Base-by-base conservation (phyloP, 2,329 filamentous ascomycete species). In the Phoma sp. region DNA sequence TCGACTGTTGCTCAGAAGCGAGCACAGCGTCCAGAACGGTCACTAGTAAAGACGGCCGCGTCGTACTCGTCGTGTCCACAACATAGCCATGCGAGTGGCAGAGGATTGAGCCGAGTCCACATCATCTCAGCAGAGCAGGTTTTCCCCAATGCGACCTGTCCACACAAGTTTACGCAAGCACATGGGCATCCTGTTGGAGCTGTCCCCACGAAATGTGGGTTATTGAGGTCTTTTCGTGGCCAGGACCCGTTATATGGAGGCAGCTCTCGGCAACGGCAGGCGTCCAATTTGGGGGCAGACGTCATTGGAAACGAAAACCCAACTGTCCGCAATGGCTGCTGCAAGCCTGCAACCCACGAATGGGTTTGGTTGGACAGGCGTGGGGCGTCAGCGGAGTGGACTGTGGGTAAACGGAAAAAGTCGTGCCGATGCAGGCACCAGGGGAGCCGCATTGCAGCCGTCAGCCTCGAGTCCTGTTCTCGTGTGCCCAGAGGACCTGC, bases 381-480 rank as follows among this genome's bases (percentile, higher is more conserved):
- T 62, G 60, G 55, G 58, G 46, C 60, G 27, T 18, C 32, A 54
- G 50, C 38, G 41, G 49, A 51, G 40, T 54, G 62, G 61, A 13
- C 27, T 29, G 27, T 29, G 27, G 59, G 53, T 53, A 52, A 27
- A 48, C 54, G 52, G 58, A 54, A 39, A 43, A 43, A 56, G 47
- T 52, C 42, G 41, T 38, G 54, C 56, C 58, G 61, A 64, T 48
- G 56, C 52, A 65, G 57, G 52, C 54, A 57, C 56, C 42, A 52
- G 47, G 58, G 41, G 39, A 49, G 36, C 10, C 10, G 27, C 36
- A 45, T 35, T 18, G 27, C 8, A 33, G 22, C 41, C n/a, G 42
- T 38, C 37, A 42, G 29, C 18, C 18, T 33, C 8, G 18, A 4
- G 25, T 8, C 29, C 22, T 32, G 40, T 33, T 10, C 24, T 41